Conservation (phyloP, 2,329 filamentous ascomycete genomes). For the Leptodontidium sp. region DNA sequence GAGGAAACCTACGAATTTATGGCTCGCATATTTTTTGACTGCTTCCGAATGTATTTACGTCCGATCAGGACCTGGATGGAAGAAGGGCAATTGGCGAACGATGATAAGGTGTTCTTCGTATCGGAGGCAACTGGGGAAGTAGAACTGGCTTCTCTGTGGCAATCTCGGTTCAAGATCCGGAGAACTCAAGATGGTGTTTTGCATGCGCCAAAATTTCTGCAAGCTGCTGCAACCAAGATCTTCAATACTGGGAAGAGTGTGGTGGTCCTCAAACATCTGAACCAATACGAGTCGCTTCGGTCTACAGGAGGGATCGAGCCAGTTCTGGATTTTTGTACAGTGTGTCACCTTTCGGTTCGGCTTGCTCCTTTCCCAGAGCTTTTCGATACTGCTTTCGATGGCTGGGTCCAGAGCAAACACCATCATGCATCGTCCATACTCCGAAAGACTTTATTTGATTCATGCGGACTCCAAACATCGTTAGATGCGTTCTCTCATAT, state of each 20-base stretch:
- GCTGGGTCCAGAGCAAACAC: slow-evolving; percentile 81
- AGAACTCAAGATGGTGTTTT: slow-evolving; percentile 65
- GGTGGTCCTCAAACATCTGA: slow-evolving; percentile 79
- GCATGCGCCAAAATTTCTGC: slow-evolving; percentile 78
- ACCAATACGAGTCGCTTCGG: slow-evolving; percentile 55
- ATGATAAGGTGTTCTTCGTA: slow-evolving; percentile 80
- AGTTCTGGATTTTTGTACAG: slow-evolving; percentile 62
- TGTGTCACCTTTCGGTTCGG: slow-evolving; percentile 57
- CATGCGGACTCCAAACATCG: slow-evolving; percentile 71
- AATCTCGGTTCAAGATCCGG: slow-evolving; percentile 74
- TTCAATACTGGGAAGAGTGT: slow-evolving; percentile 91
- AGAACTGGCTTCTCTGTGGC: slow-evolving; percentile 76
- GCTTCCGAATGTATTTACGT: slow-evolving; percentile 81
- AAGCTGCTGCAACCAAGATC: slow-evolving; percentile 73
- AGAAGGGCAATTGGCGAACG: slow-evolving; percentile 71
- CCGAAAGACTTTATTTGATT: slow-evolving; percentile 70
- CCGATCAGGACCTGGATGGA: slow-evolving; percentile 88
- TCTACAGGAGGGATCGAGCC: slow-evolving; percentile 51
- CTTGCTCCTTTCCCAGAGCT: slow-evolving; percentile 77
- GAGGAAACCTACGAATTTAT: slow-evolving; percentile 67
- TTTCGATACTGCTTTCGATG: slow-evolving; percentile 74
- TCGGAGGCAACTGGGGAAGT: slow-evolving; percentile 63
- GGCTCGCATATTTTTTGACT: slow-evolving; percentile 77
- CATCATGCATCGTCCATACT: slow-evolving; percentile 73
- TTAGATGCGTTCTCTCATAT: slow-evolving; percentile 74